phyloP scores from a whole-genome alignment of 352 stramenopile genomes.

The Discostella stelligera region DNA sequence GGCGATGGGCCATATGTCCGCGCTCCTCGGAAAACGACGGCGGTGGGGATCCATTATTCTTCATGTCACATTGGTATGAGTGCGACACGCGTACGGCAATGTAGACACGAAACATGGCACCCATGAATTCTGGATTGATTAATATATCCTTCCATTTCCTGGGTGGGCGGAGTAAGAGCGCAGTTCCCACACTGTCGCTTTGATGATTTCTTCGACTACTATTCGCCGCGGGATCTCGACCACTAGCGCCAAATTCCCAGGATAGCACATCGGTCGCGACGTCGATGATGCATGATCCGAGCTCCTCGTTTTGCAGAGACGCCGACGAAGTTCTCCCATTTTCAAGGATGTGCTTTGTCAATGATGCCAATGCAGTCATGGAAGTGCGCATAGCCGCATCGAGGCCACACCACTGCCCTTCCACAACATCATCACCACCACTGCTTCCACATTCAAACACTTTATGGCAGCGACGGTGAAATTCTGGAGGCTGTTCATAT shows the following conservation, averaged over 20 bases:
- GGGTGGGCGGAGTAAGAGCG: constrained; percentile 54
- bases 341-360: constrained; percentile 37
- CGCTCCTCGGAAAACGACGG: not conserved
- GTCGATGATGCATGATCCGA: constrained; percentile 41
- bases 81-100: constrained; percentile 22
- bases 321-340: not conserved
- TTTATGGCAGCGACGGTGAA: constrained; percentile 65
- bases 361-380: constrained; percentile 53
- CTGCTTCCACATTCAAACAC: constrained; percentile 53
- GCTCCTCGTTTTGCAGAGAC: constrained; percentile 28
- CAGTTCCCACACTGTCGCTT: not conserved
- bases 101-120: constrained; percentile 65
- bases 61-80: not conserved
- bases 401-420: constrained; percentile 23
- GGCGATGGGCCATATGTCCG: constrained; percentile 45
- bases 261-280: constrained; percentile 62
- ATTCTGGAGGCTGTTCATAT: constrained; percentile 75
- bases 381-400: constrained; percentile 42
- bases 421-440: constrained; percentile 9
- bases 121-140: constrained; percentile 68
- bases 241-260: constrained; percentile 73
- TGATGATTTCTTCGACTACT: constrained; percentile 14
- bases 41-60: not conserved
- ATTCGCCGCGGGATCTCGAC: constrained; percentile 31
- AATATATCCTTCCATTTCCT: constrained; percentile 62